These are phyloP conservation scores for Phytopythium cucurbitacearum DNA, from an alignment of 352 stramenopile genomes.

Conservation along the genomic window DNA sequence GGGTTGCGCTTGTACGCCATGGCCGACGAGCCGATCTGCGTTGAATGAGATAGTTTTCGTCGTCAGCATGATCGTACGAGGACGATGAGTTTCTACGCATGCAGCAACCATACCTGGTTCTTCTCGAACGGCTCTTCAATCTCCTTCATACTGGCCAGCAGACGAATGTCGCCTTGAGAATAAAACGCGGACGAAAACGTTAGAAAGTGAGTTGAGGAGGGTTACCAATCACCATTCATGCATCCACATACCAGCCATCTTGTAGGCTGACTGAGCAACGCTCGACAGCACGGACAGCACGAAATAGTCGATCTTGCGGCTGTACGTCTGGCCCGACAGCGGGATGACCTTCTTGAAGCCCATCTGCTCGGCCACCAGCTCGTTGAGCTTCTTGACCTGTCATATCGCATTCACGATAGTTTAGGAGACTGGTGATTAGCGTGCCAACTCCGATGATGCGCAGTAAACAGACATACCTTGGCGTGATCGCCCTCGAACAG, in stretches of 20 bases:
- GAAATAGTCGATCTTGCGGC: conserved; percentile 98
- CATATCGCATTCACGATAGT: not conserved
- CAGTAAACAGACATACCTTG: conserved; percentile 53
- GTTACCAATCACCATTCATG: not conserved
- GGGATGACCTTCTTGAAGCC: conserved; percentile 97
- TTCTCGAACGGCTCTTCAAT: conserved; percentile 94
- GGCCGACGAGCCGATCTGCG: conserved; percentile 94
- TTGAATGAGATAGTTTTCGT: not conserved
- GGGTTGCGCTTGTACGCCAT: conserved; percentile 99
- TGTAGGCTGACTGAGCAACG: conserved; percentile 97
- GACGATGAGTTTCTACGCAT: not conserved
- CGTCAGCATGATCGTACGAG: no score
- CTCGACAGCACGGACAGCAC: conserved; percentile 94
- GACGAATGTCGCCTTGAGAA: conserved; percentile 92
- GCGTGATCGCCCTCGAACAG: conserved; percentile 98
- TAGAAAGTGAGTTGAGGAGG: not conserved
- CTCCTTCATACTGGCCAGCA: conserved; percentile 99
- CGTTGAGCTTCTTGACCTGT: conserved; percentile 95
- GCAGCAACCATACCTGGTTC: conserved; percentile 50
- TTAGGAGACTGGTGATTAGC: no score
- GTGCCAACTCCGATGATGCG: not conserved
- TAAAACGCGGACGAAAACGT: not conserved
- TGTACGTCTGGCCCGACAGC: conserved; percentile 99
- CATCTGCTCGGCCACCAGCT: conserved; percentile 95
- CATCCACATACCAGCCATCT: conserved; percentile 90